phyloP scores from a whole-genome alignment of 176 grass and related monocot genomes.

The Carex scoparia region DNA sequence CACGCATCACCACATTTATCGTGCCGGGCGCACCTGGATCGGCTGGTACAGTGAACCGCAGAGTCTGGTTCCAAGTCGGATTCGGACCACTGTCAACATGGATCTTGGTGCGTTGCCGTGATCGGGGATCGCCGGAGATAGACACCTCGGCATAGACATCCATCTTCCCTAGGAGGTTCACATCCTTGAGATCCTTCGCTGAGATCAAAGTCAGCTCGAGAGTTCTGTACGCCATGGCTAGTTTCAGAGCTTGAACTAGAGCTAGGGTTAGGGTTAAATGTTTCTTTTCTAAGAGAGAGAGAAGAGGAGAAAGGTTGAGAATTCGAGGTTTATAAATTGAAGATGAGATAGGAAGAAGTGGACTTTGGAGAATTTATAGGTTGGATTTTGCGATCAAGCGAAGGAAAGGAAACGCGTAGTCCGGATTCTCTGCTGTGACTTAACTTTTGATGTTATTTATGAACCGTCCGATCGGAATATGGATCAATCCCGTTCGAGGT shows the following conservation, averaged over 20 bases:
- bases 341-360: neutral
- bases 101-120: conserved; percentile 29
- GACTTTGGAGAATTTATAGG: neutral
- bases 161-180: conserved; percentile 76
- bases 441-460: too few relatives aligned
- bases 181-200: conserved; percentile 69
- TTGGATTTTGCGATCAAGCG: neutral
- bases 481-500: too few relatives aligned
- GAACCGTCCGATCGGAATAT: too few relatives aligned
- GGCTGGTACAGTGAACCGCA: conserved; percentile 46
- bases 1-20: conserved; percentile 52
- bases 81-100: conserved; percentile 29
- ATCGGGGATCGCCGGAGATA: conserved; percentile 48
- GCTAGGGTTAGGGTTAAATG: neutral
- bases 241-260: neutral
- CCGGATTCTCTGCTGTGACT: too few relatives aligned
- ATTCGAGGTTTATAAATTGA: neutral
- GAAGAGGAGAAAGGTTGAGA: neutral
- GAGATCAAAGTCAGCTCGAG: conserved; percentile 75
- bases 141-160: conserved; percentile 69
- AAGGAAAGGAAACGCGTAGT: neutral
- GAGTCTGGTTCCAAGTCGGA: conserved; percentile 25
- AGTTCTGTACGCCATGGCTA: conserved; percentile 44
- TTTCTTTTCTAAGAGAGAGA: neutral
- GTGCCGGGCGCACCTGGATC: neutral